A percentile compares a stretch with the other conserved stretches of the same genome.
phyloP scores from a whole-genome alignment of 768 basidiomycete genomes.

The Trametes meyenii region DNA sequence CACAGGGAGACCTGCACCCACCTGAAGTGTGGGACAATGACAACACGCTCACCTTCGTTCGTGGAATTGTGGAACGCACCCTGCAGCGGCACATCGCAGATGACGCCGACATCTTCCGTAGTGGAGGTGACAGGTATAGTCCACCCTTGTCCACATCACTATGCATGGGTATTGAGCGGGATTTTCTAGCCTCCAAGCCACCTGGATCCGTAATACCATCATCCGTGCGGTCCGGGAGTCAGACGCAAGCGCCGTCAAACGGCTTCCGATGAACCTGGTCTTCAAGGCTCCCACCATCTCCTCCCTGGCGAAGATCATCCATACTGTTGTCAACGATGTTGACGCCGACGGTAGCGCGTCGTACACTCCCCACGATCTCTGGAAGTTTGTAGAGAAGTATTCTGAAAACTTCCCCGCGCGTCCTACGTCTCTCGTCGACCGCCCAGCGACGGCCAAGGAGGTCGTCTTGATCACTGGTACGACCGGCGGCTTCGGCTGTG shows the following conservation, averaged over 20 bases:
- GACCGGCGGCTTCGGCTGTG: constrained; percentile 37
- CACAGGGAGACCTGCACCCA: constrained; percentile 34
- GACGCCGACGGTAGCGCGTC: constrained; percentile 10
- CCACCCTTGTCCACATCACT: neutral
- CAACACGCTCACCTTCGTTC: constrained; percentile 35
- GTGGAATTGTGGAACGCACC: constrained; percentile 38
- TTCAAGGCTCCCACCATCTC: constrained; percentile 45
- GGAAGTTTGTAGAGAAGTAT: constrained; percentile 15
- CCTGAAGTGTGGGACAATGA: constrained; percentile 34
- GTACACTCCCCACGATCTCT: constrained; percentile 3
- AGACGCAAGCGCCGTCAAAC: constrained; percentile 17
- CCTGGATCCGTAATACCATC: constrained; percentile 38
- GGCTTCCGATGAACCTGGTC: constrained; percentile 38
- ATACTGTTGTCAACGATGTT: neutral
- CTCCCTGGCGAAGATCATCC: constrained; percentile 27
- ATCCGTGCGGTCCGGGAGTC: constrained; percentile 34
- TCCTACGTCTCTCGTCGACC: neutral
- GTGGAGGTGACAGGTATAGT: constrained; percentile 43
- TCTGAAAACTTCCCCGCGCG: constrained; percentile 10
- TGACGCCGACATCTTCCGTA: constrained; percentile 42
- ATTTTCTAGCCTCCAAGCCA: constrained; percentile 34
- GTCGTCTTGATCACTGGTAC: constrained; percentile 39
- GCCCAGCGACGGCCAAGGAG: constrained; percentile 14
- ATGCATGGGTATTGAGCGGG: neutral
- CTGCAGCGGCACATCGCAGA: constrained; percentile 34